Conservation (phyloP, 805 yeast species). For the Cyberlindnera mrakii region DNA sequence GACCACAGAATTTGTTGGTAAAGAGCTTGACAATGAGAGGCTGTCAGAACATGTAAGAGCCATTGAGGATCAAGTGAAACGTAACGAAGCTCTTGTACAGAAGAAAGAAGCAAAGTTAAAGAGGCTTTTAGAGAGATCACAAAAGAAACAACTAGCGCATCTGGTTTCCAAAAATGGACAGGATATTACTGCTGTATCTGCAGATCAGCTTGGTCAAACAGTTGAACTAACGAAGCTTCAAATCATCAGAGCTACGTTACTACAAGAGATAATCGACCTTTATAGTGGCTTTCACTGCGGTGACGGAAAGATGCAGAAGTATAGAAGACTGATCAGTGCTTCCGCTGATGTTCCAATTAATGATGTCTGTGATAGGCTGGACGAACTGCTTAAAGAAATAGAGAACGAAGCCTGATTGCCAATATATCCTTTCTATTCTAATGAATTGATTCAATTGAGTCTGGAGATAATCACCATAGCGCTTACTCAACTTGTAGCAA, state of each 20-base stretch:
- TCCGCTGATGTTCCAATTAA: conserved; percentile 63
- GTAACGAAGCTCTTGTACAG: conserved; percentile 14
- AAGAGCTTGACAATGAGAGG: conserved; percentile 9
- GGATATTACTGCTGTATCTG: not conserved
- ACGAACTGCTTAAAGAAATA: conserved; percentile 43
- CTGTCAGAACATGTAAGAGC: conserved; percentile 6
- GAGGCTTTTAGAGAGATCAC: conserved; percentile 26
- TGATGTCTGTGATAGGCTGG: conserved; percentile 62
- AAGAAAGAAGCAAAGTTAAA: conserved; percentile 22
- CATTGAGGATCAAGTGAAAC: conserved; percentile 15
- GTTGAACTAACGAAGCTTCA: conserved; percentile 37
- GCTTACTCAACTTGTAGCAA: too few relatives aligned
- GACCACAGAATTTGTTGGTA: conserved; percentile 20
- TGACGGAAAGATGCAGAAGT: conserved; percentile 55
- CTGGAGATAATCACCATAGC: not conserved
- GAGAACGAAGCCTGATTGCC: conserved; percentile 7
- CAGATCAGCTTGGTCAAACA: conserved; percentile 19
- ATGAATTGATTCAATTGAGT: not conserved
- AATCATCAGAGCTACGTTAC: conserved; percentile 30
- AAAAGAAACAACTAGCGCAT: conserved; percentile 16
- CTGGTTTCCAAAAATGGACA: conserved; percentile 1
- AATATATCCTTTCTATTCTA: not conserved
- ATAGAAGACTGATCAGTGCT: conserved; percentile 59
- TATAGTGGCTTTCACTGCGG: conserved; percentile 24
- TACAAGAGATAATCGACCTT: conserved; percentile 29